These are phyloP conservation scores for Aspergillus panamensis DNA, from an alignment of 495 filamentous ascomycete genomes.

Conservation along the genomic window DNA sequence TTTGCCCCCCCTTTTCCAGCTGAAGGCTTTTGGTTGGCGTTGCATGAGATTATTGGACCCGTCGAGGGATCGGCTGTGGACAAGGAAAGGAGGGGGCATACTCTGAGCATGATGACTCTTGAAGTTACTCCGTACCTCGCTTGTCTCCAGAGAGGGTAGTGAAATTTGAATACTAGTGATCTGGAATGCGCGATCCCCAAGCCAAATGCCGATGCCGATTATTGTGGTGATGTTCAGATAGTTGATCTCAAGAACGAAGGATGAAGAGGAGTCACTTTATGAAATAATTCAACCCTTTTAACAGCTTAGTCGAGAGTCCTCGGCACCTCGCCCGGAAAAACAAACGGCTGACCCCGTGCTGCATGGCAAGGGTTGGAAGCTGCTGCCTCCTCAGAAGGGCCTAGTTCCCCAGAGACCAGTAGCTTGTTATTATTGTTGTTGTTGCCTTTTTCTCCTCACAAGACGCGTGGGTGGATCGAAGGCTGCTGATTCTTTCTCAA, in stretches of 20 bases:
- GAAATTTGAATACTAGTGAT: neutral
- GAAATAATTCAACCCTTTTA: neutral
- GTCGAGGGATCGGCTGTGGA: slow-evolving; percentile 13
- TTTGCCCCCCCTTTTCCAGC: slow-evolving; percentile 8
- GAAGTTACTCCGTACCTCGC: slow-evolving; percentile 1
- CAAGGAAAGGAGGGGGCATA: slow-evolving; percentile 1
- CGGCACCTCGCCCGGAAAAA: neutral
- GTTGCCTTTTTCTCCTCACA: slow-evolving; percentile 10
- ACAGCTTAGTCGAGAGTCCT: neutral
- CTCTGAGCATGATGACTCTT: neutral
- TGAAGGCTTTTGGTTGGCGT: slow-evolving; percentile 1
- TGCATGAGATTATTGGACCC: slow-evolving; percentile 14
- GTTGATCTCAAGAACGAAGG: neutral
- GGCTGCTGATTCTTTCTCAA: slow-evolving; percentile 15
- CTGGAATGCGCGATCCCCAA: neutral
- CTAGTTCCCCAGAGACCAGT: neutral
- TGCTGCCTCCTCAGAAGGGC: neutral
- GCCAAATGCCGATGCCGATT: neutral
- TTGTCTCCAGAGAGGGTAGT: no score
- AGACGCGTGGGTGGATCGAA: slow-evolving; percentile 17
- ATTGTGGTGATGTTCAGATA: neutral
- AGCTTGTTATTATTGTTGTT: neutral
- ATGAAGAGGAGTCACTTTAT: slow-evolving; percentile 4
- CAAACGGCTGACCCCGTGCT: slow-evolving; percentile 1
- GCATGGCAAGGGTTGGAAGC: neutral